Evolutionary conservation across 768 basidiomycete species (phyloP), one percentile per base, ranked within the genome.

Genomic region (Cyclocybe aegerita): DNA sequence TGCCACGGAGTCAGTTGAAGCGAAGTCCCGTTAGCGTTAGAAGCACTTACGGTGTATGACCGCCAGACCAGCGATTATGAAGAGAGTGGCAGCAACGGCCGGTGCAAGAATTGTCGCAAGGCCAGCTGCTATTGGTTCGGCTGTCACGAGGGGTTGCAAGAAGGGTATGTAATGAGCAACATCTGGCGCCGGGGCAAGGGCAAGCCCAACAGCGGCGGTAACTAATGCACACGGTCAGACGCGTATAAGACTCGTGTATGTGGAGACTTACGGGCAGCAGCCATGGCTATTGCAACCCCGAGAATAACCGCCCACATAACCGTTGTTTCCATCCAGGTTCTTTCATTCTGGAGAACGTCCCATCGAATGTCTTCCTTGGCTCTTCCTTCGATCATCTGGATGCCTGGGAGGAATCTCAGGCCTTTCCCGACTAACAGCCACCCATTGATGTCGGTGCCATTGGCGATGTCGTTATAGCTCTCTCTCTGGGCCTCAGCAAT

Each of bases 301-400:
- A 69, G 62, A 4, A 86, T 70, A 14, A 84, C 69, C 12, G 73
- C 66, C 85, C 88, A 89, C 55, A 86, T 79, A 2, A 77, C 74
- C 30, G 74, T 50, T 15, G 64, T 63, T 55, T 82, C 79, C 52
- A 79, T 53, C 43, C 63, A 47, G 33, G 70, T 76, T 35, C 78
- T 70, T 63, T 82, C 78, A 53, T 78, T 74, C 65, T 88, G 86
- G 43, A 92, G 68, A 17, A 88, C 82, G 50, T 85, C 82, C 89
- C 90, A 93, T 47, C 86, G 70, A 33, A 93, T 81, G 63, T 92
- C 90, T 60, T 92, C 89, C 65, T 88, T 90, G 10, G 88, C 85
- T 51, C 86, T 70, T 1, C 90, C 90, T 61, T 89, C 85, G 16
- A 93, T 90, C 33, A 86, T 68, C 61, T 87, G 71, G 4, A 86